A percentile compares a stretch with the other conserved stretches of the same genome.
These are phyloP conservation scores for Neonectria coccinea DNA, from an alignment of 2,329 filamentous ascomycete species.

Conservation along the genomic window DNA sequence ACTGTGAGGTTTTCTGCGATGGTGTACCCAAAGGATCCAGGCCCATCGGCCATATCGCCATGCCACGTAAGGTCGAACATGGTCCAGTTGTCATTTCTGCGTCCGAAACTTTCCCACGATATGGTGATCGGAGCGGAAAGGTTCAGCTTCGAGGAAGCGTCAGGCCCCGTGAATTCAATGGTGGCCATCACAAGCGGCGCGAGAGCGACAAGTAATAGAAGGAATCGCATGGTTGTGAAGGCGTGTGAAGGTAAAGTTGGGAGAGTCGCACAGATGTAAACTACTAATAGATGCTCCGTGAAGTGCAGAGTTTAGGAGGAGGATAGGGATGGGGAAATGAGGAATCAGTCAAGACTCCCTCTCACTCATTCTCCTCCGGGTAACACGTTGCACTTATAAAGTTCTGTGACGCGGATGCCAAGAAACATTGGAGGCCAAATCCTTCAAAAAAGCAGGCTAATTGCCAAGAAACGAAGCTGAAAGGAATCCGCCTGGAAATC, in stretches of 20 bases:
- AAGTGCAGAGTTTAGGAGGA: background rate
- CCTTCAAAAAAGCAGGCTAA: background rate
- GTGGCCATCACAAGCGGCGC: background rate
- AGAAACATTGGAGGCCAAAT: background rate
- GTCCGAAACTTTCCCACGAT: background rate
- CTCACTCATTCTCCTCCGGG: background rate
- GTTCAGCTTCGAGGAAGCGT: background rate
- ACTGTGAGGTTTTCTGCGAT: background rate
- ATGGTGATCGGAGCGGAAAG: background rate
- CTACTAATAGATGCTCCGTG: background rate
- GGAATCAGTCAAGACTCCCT: background rate
- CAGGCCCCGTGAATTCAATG: background rate
- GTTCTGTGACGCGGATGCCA: background rate
- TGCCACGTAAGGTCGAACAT: background rate
- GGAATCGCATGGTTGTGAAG: background rate
- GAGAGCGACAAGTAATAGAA: background rate
- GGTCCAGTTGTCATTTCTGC: background rate
- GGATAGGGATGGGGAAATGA: background rate
- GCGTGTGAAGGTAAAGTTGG: background rate
- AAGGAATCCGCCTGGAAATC: background rate
- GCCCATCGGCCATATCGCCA: background rate
- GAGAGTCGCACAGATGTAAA: background rate
- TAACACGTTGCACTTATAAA: background rate
- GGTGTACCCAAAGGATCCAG: background rate
- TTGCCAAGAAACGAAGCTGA: background rate